Base-by-base conservation (phyloP, 2,329 filamentous ascomycete genomes). In the Phialophora expanda region DNA sequence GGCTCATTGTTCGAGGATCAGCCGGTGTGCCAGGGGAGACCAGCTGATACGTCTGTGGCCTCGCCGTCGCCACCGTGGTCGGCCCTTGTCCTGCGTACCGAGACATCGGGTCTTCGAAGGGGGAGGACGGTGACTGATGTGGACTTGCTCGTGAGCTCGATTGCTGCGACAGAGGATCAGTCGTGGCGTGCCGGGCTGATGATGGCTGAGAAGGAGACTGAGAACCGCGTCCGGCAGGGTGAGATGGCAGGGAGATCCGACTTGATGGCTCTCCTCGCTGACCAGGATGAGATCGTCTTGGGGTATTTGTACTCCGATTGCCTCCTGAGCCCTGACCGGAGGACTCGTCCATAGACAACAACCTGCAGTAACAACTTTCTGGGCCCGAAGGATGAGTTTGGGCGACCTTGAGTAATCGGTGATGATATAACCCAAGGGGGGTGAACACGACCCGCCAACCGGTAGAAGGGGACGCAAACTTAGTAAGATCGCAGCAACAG, bases 1-100 rank as follows among this genome's bases (percentile, higher is more conserved):
- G 71, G 63, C 64, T 72, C 69, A 73, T 70, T 34, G 67, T 59
- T 56, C 67, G 65, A 59, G 69, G 70, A 67, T 71, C 70, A 61
- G 61, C 67, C 60, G 69, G 69, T 48, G 66, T 69, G 56, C 68
- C 71, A 60, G 69, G 68, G 46, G 71, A 70, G 54, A 72, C 66
- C 46, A 72, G 71, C 63, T 71, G 69, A 66, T 71, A 72, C 38
- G 65, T 68, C 61, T 66, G 66, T 11, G 66, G 59, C 57, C 62
- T 58, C 20, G 54, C 41, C 14, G 61, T 65, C 9, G 48, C 50
- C 32, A 62, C 56, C 41, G 64, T 59, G 22, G 64, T 56, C 48
- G 62, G 65, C 57, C 64, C 60, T 12, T 56, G 56, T 5, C 50
- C 32, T 11, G 66, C 60, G 20, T 56, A 34, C 32, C 65, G 67